Evolutionary conservation across 768 basidiomycete genomes (phyloP).

Genomic region (Lactarius trivialis): DNA sequence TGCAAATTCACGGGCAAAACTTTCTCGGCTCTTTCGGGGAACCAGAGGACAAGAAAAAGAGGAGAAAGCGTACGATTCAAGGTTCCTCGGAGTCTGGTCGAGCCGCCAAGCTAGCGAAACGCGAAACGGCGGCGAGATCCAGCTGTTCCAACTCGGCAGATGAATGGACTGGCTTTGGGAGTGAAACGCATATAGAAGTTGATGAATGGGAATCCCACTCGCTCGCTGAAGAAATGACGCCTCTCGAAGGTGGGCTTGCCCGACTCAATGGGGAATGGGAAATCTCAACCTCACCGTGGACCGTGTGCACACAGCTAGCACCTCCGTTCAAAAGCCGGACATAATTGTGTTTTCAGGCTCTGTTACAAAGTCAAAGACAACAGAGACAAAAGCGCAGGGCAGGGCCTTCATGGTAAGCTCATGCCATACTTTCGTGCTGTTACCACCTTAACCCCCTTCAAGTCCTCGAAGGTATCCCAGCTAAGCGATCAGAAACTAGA

Average conservation of each 20-base stretch:
- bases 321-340: conserved; percentile 31
- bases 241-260: conserved; percentile 11
- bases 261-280: not conserved
- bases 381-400: conserved; percentile 39
- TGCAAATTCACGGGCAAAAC: conserved; percentile 42
- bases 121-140: not conserved
- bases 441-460: conserved; percentile 6
- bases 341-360: conserved; percentile 53
- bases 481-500: conserved; percentile 31
- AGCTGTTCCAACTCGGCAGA: conserved; percentile 25
- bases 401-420: conserved; percentile 70
- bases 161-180: conserved; percentile 39
- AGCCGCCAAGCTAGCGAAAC: conserved; percentile 1
- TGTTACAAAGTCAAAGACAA: conserved; percentile 26
- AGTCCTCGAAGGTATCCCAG: conserved; percentile 78
- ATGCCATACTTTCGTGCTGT: not conserved
- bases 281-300: conserved; percentile 26
- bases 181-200: conserved; percentile 3
- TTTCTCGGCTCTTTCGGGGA: conserved; percentile 40
- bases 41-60: conserved; percentile 25
- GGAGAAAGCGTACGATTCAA: conserved; percentile 1
- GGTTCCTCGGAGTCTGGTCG: not conserved
- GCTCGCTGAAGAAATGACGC: not conserved
- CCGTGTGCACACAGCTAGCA: conserved; percentile 38
- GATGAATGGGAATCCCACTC: conserved; percentile 12